phyloP scores from a whole-genome alignment of 352 stramenopile species.

The Vaucheria bursata region DNA sequence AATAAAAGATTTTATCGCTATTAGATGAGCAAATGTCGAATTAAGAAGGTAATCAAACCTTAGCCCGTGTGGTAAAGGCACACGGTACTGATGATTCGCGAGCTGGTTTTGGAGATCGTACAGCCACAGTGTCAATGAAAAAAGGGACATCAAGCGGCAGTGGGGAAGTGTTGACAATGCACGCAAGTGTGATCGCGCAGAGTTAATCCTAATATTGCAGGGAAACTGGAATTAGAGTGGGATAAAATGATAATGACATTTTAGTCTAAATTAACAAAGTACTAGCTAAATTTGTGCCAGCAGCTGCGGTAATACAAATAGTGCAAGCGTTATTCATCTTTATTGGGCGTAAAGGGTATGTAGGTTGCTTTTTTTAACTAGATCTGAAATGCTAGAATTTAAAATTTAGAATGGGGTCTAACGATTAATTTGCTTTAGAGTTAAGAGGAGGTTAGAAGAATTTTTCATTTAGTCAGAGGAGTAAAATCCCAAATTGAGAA shows the following conservation, averaged over 20 bases:
- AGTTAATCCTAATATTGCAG: slow-evolving; percentile 39
- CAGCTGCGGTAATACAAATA: slow-evolving; percentile 52
- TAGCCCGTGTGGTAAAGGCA: background rate
- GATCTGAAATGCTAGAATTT: too few relatives aligned
- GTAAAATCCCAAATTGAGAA: too few relatives aligned
- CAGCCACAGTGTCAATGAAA: slow-evolving; percentile 48
- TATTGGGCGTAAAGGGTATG: slow-evolving; percentile 52
- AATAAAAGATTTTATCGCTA: background rate
- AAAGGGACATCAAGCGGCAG: slow-evolving; percentile 45
- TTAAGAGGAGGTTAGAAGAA: too few relatives aligned
- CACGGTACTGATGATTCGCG: background rate
- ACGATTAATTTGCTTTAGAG: too few relatives aligned
- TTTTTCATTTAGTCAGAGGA: too few relatives aligned
- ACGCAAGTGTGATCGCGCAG: slow-evolving; percentile 50
- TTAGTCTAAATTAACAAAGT: slow-evolving; percentile 36
- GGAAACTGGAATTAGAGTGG: slow-evolving; percentile 11
- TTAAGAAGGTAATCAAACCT: background rate
- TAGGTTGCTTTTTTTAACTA: slow-evolving; percentile 32
- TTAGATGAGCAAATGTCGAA: background rate
- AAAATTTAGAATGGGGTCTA: too few relatives aligned
- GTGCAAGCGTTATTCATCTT: slow-evolving; percentile 50
- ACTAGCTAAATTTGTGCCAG: slow-evolving; percentile 50
- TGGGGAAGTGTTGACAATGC: slow-evolving; percentile 48
- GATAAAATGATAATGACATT: slow-evolving; percentile 37
- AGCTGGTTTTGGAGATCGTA: too few relatives aligned